Evolutionary conservation across 2,329 filamentous ascomycete genomes (phyloP).

Genomic region (Fusarium haematococcum): DNA sequence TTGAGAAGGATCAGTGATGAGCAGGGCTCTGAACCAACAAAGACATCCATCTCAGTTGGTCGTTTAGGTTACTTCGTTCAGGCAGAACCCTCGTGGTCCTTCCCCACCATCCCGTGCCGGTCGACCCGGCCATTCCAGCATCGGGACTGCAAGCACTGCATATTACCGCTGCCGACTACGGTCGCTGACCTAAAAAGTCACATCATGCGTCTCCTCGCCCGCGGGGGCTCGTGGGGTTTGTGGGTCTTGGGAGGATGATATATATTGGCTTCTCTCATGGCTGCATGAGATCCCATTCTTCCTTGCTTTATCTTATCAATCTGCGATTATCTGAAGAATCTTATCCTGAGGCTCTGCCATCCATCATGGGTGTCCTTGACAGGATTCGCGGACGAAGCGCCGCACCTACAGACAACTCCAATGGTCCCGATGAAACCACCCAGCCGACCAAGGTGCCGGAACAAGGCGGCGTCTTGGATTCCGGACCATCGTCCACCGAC

Average conservation of each 20-base stretch:
- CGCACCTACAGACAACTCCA: not conserved
- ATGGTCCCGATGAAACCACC: not conserved
- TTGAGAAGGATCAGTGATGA: not conserved
- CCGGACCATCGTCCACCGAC: not conserved
- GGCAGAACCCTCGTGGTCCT: not conserved
- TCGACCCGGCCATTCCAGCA: not conserved
- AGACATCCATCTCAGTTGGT: not conserved
- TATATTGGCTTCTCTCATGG: not conserved
- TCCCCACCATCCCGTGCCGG: not conserved
- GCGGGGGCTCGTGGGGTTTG: slow-evolving; percentile 1
- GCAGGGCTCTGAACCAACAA: not conserved
- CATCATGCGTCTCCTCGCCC: not conserved
- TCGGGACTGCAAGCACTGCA: not conserved
- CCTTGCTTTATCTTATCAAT: slow-evolving; percentile 14
- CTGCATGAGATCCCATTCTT: not conserved
- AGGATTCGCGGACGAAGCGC: not conserved
- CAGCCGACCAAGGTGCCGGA: not conserved
- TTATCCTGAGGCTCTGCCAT: not conserved
- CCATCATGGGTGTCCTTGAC: slow-evolving; percentile 7
- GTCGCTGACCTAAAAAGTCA: not conserved
- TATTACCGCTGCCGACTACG: not conserved
- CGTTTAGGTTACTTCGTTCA: not conserved
- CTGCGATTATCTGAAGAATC: not conserved
- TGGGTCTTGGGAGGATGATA: not conserved
- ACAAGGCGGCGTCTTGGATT: not conserved